Percentiles rank a stretch among this genome's conserved stretches.
Evolutionary conservation across 306 rosid species (phyloP).

Genomic region (Cotoneaster glaucophyllus): DNA sequence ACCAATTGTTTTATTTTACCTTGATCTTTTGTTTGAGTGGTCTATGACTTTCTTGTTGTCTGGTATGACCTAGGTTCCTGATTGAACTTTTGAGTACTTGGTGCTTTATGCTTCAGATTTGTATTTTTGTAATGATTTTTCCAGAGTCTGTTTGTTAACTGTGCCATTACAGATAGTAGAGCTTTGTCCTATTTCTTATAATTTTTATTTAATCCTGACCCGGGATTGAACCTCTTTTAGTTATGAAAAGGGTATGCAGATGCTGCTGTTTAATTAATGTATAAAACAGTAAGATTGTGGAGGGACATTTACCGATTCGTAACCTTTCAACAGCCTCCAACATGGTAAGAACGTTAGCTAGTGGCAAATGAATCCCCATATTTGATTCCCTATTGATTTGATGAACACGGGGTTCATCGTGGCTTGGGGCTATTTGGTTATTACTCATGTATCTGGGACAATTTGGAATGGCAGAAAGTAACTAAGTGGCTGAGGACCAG

Average conservation of each 20-base stretch:
- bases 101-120: neutral
- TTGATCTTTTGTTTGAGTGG: neutral
- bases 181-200: neutral
- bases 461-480: neutral
- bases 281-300: neutral
- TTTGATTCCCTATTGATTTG: neutral
- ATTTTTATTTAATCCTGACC: neutral
- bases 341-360: neutral
- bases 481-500: neutral
- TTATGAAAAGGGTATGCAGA: neutral
- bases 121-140: neutral
- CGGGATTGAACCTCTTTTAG: neutral
- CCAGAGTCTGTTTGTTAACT: neutral
- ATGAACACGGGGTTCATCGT: neutral
- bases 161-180: neutral
- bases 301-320: neutral
- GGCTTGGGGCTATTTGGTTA: neutral
- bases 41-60: neutral
- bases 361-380: neutral
- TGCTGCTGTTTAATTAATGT: neutral
- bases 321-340: neutral
- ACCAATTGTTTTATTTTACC: neutral
- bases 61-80: neutral
- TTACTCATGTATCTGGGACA: neutral
- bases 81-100: neutral